A percentile compares a stretch with the other conserved stretches of the same genome.
Conservation (phyloP, 2,329 filamentous ascomycete species). For the Colletotrichum liriopes region DNA sequence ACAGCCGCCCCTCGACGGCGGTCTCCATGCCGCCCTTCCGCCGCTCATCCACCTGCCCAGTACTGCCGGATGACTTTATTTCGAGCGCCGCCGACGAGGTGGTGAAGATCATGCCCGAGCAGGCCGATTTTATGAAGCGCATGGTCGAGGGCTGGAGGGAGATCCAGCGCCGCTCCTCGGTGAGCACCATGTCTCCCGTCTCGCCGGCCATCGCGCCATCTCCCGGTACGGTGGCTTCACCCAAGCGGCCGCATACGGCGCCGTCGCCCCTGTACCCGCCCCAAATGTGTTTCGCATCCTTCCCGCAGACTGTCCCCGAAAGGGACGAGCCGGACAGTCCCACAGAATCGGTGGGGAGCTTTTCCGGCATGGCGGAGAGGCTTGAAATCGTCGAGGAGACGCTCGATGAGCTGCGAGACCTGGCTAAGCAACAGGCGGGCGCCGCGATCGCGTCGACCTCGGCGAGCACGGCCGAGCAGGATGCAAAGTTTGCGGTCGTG, state of each 20-base stretch:
- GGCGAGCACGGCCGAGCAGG: background rate
- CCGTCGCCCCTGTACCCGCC: conserved; percentile 23
- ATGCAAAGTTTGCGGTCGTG: conserved; percentile 24
- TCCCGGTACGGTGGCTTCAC: background rate
- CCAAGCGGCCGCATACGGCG: conserved; percentile 33
- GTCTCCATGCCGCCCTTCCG: conserved; percentile 31
- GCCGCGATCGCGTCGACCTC: conserved; percentile 15
- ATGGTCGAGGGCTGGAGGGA: conserved; percentile 39
- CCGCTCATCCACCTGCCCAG: conserved; percentile 33
- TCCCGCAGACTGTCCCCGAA: conserved; percentile 28
- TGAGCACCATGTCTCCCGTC: conserved; percentile 14
- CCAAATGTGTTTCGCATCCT: conserved; percentile 31
- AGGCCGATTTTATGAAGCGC: conserved; percentile 39
- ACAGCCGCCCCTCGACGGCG: conserved; percentile 26
- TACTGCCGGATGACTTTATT: conserved; percentile 27
- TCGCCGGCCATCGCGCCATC: background rate
- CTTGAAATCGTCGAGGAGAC: conserved; percentile 27
- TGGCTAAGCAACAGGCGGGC: conserved; percentile 31
- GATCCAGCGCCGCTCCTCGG: conserved; percentile 31
- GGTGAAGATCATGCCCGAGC: conserved; percentile 38
- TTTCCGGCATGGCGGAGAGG: conserved; percentile 2
- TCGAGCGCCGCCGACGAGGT: conserved; percentile 39
- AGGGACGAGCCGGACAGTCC: conserved; percentile 26
- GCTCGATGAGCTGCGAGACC: conserved; percentile 26
- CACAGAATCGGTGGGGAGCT: conserved; percentile 16